phyloP scores from a whole-genome alignment of 208 protist species.

The Trypanosoma vivax region DNA sequence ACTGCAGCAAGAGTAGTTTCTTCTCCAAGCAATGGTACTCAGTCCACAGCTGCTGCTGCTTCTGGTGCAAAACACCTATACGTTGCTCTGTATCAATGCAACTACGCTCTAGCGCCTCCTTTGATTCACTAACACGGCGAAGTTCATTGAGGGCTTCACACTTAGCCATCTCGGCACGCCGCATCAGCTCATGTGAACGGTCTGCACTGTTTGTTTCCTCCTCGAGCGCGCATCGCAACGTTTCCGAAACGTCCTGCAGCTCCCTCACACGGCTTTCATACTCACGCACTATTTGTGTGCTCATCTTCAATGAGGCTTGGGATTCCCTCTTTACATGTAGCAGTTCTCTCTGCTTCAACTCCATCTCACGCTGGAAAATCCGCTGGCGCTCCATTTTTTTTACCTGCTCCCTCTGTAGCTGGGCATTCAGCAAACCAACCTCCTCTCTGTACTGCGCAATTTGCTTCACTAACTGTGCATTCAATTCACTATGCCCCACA shows the following conservation, averaged over 20 bases:
- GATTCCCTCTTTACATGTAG: conserved; percentile 20
- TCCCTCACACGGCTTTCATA: conserved; percentile 49
- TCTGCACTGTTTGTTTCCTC: conserved; percentile 57
- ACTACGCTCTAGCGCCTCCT: conserved; percentile 17
- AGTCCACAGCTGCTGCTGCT: conserved; percentile 39
- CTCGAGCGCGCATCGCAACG: conserved; percentile 42
- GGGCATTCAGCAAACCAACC: conserved; percentile 37
- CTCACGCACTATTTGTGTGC: conserved; percentile 32
- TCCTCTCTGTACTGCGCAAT: conserved; percentile 44
- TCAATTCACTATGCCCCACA: background rate
- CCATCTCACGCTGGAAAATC: conserved; percentile 18
- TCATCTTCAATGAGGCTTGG: conserved; percentile 27
- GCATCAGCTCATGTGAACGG: conserved; percentile 26
- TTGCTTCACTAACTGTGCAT: conserved; percentile 22
- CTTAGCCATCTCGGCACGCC: conserved; percentile 26
- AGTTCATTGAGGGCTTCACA: conserved; percentile 33
- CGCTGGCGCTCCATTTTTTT: conserved; percentile 14
- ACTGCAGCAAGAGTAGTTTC: conserved; percentile 29
- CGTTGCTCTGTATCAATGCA: conserved; percentile 12
- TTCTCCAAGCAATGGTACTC: conserved; percentile 39
- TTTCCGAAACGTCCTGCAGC: conserved; percentile 50
- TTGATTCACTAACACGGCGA: conserved; percentile 14
- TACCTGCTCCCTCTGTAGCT: conserved; percentile 23
- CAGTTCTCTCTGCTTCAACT: conserved; percentile 17
- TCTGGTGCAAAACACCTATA: conserved; percentile 26